A percentile compares a stretch with the other conserved stretches of the same genome.
Conservation (phyloP, 495 filamentous ascomycete genomes). For the Aspergillus affinis region DNA sequence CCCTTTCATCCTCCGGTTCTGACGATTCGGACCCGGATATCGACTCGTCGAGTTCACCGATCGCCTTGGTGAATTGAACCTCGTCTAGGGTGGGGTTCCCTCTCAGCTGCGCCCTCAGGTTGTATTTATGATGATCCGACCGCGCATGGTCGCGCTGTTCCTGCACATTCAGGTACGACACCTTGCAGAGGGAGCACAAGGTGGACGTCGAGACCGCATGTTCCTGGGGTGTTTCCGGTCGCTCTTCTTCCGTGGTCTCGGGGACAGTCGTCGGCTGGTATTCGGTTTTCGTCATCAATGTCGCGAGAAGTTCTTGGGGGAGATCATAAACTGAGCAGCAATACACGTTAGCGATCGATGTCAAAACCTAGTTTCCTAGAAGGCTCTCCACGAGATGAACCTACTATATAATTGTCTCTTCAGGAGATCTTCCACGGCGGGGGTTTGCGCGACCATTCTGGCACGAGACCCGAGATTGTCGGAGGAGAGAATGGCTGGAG, state of each 20-base stretch:
- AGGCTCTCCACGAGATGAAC: slow-evolving; percentile 19
- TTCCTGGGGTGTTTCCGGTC: slow-evolving; percentile 36
- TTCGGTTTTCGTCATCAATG: slow-evolving; percentile 58
- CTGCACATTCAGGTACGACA: slow-evolving; percentile 65
- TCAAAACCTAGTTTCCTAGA: background rate
- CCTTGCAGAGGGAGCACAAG: slow-evolving; percentile 77
- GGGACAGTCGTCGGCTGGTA: slow-evolving; percentile 32
- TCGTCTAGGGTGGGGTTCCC: slow-evolving; percentile 70
- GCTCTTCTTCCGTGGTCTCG: slow-evolving; percentile 15
- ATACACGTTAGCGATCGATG: background rate
- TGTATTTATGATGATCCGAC: slow-evolving; percentile 93
- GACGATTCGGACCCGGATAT: slow-evolving; percentile 78
- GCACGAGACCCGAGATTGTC: background rate
- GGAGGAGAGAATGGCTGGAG: background rate
- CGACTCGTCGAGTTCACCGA: slow-evolving; percentile 83
- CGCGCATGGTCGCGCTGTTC: slow-evolving; percentile 84
- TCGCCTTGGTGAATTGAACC: slow-evolving; percentile 75
- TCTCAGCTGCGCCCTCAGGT: slow-evolving; percentile 83
- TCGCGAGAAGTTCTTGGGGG: slow-evolving; percentile 70
- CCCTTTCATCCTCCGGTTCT: slow-evolving; percentile 53
- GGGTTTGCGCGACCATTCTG: slow-evolving; percentile 20
- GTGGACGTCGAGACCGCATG: slow-evolving; percentile 60
- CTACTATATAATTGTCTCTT: slow-evolving; percentile 66
- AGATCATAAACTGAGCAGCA: slow-evolving; percentile 74
- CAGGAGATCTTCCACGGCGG: slow-evolving; percentile 49